A percentile compares a stretch with the other conserved stretches of the same genome.
Evolutionary conservation across 129 eudicot genomes (phyloP).

Genomic region (Escallonia rubra): DNA sequence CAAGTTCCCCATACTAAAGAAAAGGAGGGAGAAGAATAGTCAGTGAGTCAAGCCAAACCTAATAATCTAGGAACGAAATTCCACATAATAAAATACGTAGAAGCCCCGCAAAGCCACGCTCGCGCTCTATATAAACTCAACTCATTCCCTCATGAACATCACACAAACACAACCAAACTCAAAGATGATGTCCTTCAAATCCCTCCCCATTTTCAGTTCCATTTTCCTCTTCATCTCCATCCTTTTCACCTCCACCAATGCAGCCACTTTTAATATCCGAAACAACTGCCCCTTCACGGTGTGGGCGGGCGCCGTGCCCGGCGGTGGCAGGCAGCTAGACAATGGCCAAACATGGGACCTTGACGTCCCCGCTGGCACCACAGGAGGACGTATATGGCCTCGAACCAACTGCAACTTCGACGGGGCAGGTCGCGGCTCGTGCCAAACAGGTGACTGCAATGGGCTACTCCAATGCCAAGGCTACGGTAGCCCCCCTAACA

Average conservation of each 20-base stretch:
- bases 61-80: no score
- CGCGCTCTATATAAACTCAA: no score
- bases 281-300: conserved; percentile 55
- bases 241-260: conserved; percentile 16
- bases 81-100: no score
- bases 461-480: conserved; percentile 32
- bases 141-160: no score
- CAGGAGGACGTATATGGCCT: conserved; percentile 37
- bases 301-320: conserved; percentile 63
- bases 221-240: conserved; percentile 22
- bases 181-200: background rate
- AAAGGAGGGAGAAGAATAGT: no score
- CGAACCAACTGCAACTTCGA: conserved; percentile 39
- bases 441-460: conserved; percentile 48
- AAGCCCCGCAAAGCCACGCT: no score
- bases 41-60: no score
- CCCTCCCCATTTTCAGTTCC: conserved; percentile 14
- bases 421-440: conserved; percentile 31
- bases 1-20: no score
- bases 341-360: conserved; percentile 30
- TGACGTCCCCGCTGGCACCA: conserved; percentile 12
- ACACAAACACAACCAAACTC: no score
- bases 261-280: conserved; percentile 26
- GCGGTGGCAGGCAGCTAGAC: conserved; percentile 39
- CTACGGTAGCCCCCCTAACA: conserved; percentile 45